Conservation (phyloP, 257 asterid species). For the Solanum ossicruentum region DNA sequence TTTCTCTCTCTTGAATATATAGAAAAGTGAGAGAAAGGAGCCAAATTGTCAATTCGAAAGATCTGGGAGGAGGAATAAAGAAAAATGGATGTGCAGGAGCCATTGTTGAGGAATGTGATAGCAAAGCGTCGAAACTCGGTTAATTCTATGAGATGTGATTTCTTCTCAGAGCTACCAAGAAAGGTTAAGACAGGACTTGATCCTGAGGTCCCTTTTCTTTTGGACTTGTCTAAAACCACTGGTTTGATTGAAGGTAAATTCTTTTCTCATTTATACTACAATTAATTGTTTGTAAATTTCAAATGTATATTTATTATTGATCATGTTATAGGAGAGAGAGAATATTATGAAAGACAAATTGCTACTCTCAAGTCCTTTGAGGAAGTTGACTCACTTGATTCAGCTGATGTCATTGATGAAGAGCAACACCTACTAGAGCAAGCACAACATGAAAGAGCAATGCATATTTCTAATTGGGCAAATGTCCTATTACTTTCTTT, state of each 20-base stretch:
- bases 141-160: slow-evolving; percentile 26
- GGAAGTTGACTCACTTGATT: slow-evolving; percentile 46
- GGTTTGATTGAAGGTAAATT: slow-evolving; percentile 37
- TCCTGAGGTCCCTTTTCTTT: slow-evolving; percentile 38
- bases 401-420: slow-evolving; percentile 26
- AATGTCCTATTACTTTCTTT: slow-evolving; percentile 52
- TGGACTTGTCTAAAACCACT: slow-evolving; percentile 25
- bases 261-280: too few species aligned
- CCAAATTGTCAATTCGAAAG: neutral
- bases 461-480: slow-evolving; percentile 56
- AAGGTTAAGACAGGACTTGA: slow-evolving; percentile 40
- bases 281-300: too few species aligned
- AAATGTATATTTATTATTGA: too few species aligned
- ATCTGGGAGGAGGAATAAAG: neutral
- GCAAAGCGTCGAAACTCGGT: slow-evolving; percentile 8
- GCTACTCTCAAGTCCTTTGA: slow-evolving; percentile 60
- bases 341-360: slow-evolving; percentile 56
- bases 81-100: slow-evolving; percentile 27
- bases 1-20: neutral
- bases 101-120: slow-evolving; percentile 17
- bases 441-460: slow-evolving; percentile 53
- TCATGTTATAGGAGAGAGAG: slow-evolving; percentile 36
- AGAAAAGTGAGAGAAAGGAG: neutral
- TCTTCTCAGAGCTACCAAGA: slow-evolving; percentile 56
- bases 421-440: slow-evolving; percentile 30